Evolutionary conservation across 495 filamentous ascomycete species (phyloP).

Genomic region (Aspergillus haitiensis): DNA sequence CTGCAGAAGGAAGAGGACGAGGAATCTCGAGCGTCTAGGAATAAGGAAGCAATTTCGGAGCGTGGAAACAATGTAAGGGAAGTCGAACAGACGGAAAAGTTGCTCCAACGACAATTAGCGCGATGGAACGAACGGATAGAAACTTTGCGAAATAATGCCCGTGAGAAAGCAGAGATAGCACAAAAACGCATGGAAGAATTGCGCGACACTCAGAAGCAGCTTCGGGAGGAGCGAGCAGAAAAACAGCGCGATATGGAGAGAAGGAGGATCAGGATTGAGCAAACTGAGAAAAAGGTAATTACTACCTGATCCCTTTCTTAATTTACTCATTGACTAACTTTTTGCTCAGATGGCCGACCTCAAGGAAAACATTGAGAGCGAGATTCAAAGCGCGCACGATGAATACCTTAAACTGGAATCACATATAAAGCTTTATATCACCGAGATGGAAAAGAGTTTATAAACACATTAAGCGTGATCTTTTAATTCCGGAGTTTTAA

Average conservation of each 20-base stretch:
- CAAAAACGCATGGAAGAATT: conserved; percentile 89
- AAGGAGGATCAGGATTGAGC: conserved; percentile 86
- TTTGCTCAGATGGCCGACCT: conserved; percentile 82
- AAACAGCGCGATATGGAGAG: conserved; percentile 89
- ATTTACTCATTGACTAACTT: conserved; percentile 16
- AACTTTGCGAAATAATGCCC: conserved; percentile 70
- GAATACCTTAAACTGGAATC: conserved; percentile 96
- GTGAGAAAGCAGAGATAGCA: conserved; percentile 75
- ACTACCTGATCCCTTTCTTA: neutral
- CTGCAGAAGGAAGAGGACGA: conserved; percentile 89
- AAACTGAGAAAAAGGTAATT: conserved; percentile 94
- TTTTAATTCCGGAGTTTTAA: conserved; percentile 40
- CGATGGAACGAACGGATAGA: conserved; percentile 85
- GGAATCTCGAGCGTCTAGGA: conserved; percentile 69
- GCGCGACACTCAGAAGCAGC: conserved; percentile 70
- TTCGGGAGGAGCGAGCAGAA: conserved; percentile 80
- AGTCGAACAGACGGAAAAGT: conserved; percentile 79
- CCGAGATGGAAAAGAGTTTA: conserved; percentile 94
- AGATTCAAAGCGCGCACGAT: conserved; percentile 81
- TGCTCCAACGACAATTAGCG: conserved; percentile 78
- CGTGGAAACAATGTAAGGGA: conserved; percentile 85
- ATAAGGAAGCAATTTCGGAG: conserved; percentile 83
- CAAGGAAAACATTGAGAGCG: conserved; percentile 93
- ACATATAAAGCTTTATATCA: conserved; percentile 96
- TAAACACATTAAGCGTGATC: conserved; percentile 42